Evolutionary conservation across 2,329 filamentous ascomycete species (phyloP).

Genomic region (Ceratocystis cacaofunesta): DNA sequence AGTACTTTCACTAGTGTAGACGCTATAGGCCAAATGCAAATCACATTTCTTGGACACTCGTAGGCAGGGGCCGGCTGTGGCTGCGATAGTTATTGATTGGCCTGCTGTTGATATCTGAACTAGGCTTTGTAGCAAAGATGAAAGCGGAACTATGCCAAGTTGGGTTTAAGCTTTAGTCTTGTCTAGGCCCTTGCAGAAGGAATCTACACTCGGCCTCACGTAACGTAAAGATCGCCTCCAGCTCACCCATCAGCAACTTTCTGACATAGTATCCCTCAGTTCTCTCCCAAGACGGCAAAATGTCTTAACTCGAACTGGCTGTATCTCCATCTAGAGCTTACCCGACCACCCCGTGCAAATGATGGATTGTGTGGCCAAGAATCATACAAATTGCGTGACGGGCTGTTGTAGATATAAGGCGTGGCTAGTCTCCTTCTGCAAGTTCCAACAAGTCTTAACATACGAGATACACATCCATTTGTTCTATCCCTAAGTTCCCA

Average conservation of each 20-base stretch:
- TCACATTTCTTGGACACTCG: not conserved
- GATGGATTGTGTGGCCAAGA: not conserved
- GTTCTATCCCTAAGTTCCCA: not conserved
- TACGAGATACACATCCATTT: not conserved
- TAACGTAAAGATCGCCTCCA: too few species aligned
- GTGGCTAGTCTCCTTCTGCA: not conserved
- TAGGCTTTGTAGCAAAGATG: not conserved
- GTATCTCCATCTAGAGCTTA: not conserved
- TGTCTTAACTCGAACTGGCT: not conserved
- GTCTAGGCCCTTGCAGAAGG: not conserved
- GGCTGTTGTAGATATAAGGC: not conserved
- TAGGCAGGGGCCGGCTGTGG: not conserved
- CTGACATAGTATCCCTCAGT: not conserved
- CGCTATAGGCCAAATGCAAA: not conserved
- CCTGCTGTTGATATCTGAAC: not conserved
- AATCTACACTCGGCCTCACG: not conserved
- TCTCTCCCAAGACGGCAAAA: not conserved
- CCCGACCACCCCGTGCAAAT: not conserved
- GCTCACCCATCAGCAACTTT: not conserved
- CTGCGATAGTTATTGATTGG: not conserved
- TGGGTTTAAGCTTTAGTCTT: not conserved
- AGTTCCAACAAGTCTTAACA: not conserved
- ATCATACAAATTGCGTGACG: not conserved
- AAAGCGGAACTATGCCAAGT: not conserved
- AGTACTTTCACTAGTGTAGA: not conserved